Evolutionary conservation across 2,329 filamentous ascomycete species (phyloP).

Genomic region (Nigrospora osmanthi): DNA sequence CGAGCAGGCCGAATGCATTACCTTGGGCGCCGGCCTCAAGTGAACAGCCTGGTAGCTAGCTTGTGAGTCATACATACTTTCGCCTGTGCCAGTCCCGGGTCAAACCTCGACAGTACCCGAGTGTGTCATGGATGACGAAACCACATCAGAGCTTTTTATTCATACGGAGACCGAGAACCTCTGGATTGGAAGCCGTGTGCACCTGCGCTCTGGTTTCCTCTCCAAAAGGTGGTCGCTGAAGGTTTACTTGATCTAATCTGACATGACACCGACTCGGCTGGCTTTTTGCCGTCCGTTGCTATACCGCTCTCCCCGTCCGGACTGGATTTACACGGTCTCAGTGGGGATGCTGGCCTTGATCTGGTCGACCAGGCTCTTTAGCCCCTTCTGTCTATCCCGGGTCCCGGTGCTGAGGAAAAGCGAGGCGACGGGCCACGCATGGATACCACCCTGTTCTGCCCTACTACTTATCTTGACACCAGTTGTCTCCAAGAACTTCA

Average conservation of each 20-base stretch:
- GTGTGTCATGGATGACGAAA: slow-evolving; percentile 23
- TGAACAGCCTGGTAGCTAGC: too few relatives aligned
- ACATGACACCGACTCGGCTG: slow-evolving; percentile 22
- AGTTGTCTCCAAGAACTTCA: slow-evolving; percentile 44
- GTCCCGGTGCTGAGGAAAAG: slow-evolving; percentile 43
- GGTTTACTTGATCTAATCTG: slow-evolving; percentile 62
- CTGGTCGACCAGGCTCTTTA: slow-evolving; percentile 31
- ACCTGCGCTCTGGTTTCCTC: slow-evolving; percentile 37
- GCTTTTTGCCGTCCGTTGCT: slow-evolving; percentile 2
- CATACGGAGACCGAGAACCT: slow-evolving; percentile 26
- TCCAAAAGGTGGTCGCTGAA: slow-evolving; percentile 29
- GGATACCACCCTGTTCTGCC: slow-evolving; percentile 60
- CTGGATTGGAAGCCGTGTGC: slow-evolving; percentile 40
- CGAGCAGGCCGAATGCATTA: too few relatives aligned
- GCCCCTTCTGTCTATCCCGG: slow-evolving; percentile 43
- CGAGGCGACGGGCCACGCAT: slow-evolving; percentile 74
- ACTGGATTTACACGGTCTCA: slow-evolving; percentile 5
- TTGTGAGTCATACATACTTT: too few relatives aligned
- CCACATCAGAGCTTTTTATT: slow-evolving; percentile 20
- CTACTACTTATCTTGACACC: slow-evolving; percentile 47
- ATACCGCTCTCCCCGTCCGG: background rate
- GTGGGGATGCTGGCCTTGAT: slow-evolving; percentile 23
- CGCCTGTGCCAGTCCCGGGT: too few relatives aligned
- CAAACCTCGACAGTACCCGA: too few relatives aligned
- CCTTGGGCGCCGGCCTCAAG: too few relatives aligned